These are phyloP conservation scores for Trifolium pratense DNA, from an alignment of 306 rosid genomes.

Conservation along the genomic window DNA sequence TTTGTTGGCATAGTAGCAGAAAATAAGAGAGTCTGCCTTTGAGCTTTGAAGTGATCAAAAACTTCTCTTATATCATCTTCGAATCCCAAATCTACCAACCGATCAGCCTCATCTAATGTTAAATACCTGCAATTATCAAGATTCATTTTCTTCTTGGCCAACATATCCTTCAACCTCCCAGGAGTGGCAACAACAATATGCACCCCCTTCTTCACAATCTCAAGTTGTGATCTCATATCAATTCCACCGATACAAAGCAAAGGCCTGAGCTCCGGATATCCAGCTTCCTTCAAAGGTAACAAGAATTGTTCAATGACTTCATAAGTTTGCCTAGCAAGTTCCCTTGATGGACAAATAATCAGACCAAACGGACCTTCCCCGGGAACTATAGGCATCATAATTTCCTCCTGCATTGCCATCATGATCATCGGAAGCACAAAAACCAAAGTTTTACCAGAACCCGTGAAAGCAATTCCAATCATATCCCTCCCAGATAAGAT, in stretches of 20 bases:
- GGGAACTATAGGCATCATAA: constrained; percentile 86
- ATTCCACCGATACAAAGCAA: constrained; percentile 96
- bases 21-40: constrained; percentile 86
- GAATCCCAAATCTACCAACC: constrained; percentile 91
- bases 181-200: constrained; percentile 98
- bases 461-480: constrained; percentile 97
- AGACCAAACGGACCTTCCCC: constrained; percentile 95
- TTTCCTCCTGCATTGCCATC: constrained; percentile 92
- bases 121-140: constrained; percentile 89
- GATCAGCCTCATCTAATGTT: constrained; percentile 91
- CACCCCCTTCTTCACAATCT: constrained; percentile 87
- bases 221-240: constrained; percentile 86
- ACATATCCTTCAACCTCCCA: constrained; percentile 93
- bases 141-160: constrained; percentile 92
- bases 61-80: constrained; percentile 92
- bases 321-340: constrained; percentile 91
- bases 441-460: constrained; percentile 87
- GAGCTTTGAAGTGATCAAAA: constrained; percentile 91
- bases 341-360: constrained; percentile 88
- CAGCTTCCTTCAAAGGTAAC: constrained; percentile 81
- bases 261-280: constrained; percentile 87
- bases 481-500: constrained; percentile 85
- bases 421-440: constrained; percentile 94
- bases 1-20: constrained; percentile 97
- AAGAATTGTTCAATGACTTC: constrained; percentile 86